A percentile compares a stretch with the other conserved stretches of the same genome.
phyloP scores from a whole-genome alignment of 1,284 basidiomycete species.

The Ganoderma boninense region DNA sequence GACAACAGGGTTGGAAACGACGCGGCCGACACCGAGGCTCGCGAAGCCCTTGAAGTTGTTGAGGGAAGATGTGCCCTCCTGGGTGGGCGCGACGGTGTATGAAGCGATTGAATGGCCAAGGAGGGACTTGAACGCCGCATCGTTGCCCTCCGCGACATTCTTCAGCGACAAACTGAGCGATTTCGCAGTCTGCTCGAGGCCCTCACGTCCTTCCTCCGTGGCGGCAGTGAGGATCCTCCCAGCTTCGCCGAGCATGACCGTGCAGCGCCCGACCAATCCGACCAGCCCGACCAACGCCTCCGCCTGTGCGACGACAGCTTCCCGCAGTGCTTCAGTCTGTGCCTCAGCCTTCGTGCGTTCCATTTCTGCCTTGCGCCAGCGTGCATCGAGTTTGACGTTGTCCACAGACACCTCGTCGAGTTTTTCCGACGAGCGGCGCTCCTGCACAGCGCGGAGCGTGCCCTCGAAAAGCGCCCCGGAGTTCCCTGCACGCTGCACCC shows the following conservation, averaged over 20 bases:
- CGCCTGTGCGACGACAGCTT: constrained; percentile 72
- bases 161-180: constrained; percentile 59
- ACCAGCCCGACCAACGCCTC: constrained; percentile 75
- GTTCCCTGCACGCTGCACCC: constrained; percentile 76
- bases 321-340: constrained; percentile 72
- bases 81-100: constrained; percentile 47
- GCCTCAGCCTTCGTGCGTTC: constrained; percentile 76
- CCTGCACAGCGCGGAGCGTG: constrained; percentile 81
- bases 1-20: constrained; percentile 53
- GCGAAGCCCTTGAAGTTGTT: constrained; percentile 47
- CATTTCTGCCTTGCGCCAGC: constrained; percentile 74
- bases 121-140: constrained; percentile 68
- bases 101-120: constrained; percentile 70
- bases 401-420: constrained; percentile 79
- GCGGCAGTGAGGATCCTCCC: constrained; percentile 60
- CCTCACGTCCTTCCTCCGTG: constrained; percentile 52
- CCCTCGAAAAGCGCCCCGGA: constrained; percentile 85
- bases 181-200: constrained; percentile 49
- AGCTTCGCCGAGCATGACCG: constrained; percentile 75
- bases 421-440: constrained; percentile 76
- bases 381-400: constrained; percentile 77
- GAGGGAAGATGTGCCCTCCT: constrained; percentile 30
- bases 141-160: constrained; percentile 71
- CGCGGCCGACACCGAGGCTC: constrained; percentile 44
- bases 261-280: constrained; percentile 84